Conservation (phyloP, 306 rosid species). For the Gleditsia sinensis region DNA sequence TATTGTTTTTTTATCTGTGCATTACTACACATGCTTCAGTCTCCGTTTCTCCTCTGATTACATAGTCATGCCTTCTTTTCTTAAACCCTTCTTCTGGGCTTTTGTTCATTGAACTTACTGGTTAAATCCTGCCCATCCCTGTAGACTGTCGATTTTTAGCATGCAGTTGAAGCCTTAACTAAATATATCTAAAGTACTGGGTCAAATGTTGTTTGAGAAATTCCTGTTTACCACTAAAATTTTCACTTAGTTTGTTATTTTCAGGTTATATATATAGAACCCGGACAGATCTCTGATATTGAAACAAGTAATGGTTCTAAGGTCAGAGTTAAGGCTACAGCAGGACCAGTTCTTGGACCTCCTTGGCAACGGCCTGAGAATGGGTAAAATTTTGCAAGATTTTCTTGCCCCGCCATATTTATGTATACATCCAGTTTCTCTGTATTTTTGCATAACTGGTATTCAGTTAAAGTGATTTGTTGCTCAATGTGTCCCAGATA, state of each 20-base stretch:
- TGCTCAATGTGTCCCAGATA: slow-evolving; percentile 55
- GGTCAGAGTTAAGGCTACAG: slow-evolving; percentile 72
- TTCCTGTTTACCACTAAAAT: not conserved
- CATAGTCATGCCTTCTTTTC: not conserved
- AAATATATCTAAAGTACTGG: not conserved
- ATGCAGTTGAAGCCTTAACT: slow-evolving; percentile 5
- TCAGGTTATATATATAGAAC: slow-evolving; percentile 84
- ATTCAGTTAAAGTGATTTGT: slow-evolving; percentile 9
- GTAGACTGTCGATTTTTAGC: slow-evolving; percentile 12
- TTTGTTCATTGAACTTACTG: not conserved
- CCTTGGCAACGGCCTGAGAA: slow-evolving; percentile 99
- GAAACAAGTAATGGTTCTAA: slow-evolving; percentile 66
- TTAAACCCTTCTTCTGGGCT: not conserved
- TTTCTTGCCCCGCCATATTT: not conserved
- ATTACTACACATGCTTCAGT: not conserved
- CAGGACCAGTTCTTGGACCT: slow-evolving; percentile 96
- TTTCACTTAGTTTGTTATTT: slow-evolving; percentile 29
- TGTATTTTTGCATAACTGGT: slow-evolving; percentile 9
- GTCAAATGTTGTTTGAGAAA: slow-evolving; percentile 25
- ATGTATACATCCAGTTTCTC: slow-evolving; percentile 1
- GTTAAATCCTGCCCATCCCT: not conserved
- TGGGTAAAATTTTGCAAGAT: slow-evolving; percentile 60
- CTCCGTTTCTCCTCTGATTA: not conserved
- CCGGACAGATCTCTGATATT: slow-evolving; percentile 79
- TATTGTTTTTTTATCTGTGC: slow-evolving; percentile 12